Evolutionary conservation across 225 moss, liverwort and hornwort species (phyloP), one percentile per base, ranked within the genome.

Genomic region (Pseudisothecium myosuroides): DNA sequence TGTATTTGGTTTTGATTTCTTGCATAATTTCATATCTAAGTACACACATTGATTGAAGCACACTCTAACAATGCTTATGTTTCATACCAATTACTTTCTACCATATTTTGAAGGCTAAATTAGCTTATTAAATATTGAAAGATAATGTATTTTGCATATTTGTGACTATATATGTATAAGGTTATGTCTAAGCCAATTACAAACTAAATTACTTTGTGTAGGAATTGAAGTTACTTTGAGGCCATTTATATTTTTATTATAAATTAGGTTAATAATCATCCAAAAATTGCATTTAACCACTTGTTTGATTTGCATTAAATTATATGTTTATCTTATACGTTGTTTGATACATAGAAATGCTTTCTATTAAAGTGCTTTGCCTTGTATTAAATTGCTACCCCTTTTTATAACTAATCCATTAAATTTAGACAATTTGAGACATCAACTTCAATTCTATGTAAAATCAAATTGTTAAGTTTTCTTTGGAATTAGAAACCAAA

Each of bases 41-140:
- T 2, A 19, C 0, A 6, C 0, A 1, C 3, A 11, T 11, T 74
- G 2, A 47, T 74, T 47, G 74, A 47, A 31, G 18, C 4, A 11
- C 18, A 31, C 2, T 11, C 4, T 31, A 47, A 1, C 3, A 45
- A 10, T 45, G 18, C 11, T 73, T 73, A 23, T 3, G 12, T 19
- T 49, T 18, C 2, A 31, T 47, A 11, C 0, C 6, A 47, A 31
- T 47, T 74, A 17, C 28, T 29, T 73, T 47, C 4, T 45, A 17
- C 6, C 10, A 45, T 45, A 10, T 45, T 73, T 73, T 45, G 2
- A 28, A 45, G 10, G 17, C 2, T 71, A 0, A 71, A 26, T 41
- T 27, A 41, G 1, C 14, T 26, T 15, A 45, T 10, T 28, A 28
- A 72, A 14, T 71, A 24, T 27, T 43, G 5, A 45, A 43, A 17